Evolutionary conservation across 495 filamentous ascomycete species (phyloP).

Genomic region (Penicillium egyptiacum): DNA sequence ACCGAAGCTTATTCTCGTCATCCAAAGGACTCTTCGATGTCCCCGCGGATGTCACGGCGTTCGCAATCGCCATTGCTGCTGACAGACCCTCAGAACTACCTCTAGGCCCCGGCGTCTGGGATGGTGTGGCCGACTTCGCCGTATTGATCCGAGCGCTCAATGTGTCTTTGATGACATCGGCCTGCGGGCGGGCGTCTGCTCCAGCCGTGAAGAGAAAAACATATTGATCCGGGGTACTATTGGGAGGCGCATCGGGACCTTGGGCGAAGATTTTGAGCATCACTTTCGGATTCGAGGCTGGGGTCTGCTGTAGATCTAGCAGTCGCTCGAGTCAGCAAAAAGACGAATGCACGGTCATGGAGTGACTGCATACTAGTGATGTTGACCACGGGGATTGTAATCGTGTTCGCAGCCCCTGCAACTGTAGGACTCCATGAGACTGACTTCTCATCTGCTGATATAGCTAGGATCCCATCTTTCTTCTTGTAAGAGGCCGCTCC

Average conservation of each 20-base stretch:
- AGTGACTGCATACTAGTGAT: slow-evolving; percentile 67
- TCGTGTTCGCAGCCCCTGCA: slow-evolving; percentile 50
- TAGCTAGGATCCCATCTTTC: slow-evolving; percentile 81
- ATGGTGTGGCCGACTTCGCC: slow-evolving; percentile 54
- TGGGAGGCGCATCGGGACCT: slow-evolving; percentile 48
- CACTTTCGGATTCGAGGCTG: slow-evolving; percentile 75
- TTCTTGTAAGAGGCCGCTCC: slow-evolving; percentile 88
- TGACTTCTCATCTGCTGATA: slow-evolving; percentile 65
- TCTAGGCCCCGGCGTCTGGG: slow-evolving; percentile 33
- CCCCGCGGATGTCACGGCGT: slow-evolving; percentile 47
- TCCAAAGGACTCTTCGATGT: slow-evolving; percentile 60
- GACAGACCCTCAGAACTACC: slow-evolving; percentile 46
- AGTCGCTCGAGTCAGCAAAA: slow-evolving; percentile 13
- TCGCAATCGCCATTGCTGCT: slow-evolving; percentile 60
- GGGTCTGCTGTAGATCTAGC: slow-evolving; percentile 86
- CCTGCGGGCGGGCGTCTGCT: slow-evolving; percentile 73
- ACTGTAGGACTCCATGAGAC: slow-evolving; percentile 74
- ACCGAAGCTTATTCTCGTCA: slow-evolving; percentile 71
- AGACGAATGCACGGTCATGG: neutral
- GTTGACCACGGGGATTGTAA: slow-evolving; percentile 68
- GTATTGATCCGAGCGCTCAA: slow-evolving; percentile 75
- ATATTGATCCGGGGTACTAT: slow-evolving; percentile 62
- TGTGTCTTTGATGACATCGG: slow-evolving; percentile 76
- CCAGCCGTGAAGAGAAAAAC: slow-evolving; percentile 85
- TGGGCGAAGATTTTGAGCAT: slow-evolving; percentile 86